A percentile compares a stretch with the other conserved stretches of the same genome.
phyloP scores from a whole-genome alignment of 495 filamentous ascomycete species.

The Penicillium robsamsonii region DNA sequence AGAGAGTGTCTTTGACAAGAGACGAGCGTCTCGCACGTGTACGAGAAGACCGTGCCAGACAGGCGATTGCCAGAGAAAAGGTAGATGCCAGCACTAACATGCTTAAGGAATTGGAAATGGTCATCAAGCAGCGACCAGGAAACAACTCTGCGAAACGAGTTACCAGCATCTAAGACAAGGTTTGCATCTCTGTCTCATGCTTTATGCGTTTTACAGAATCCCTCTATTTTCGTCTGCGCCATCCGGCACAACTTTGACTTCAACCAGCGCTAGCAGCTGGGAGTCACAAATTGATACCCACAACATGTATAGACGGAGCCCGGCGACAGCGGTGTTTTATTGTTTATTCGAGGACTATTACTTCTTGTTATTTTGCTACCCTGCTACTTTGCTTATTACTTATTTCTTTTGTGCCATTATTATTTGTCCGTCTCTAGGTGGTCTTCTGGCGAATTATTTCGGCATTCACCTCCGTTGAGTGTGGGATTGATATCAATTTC shows the following conservation, averaged over 20 bases:
- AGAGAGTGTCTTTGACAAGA: constrained; percentile 69
- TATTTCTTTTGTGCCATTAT: constrained; percentile 15
- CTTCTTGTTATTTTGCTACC: constrained; percentile 11
- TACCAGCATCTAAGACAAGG: constrained; percentile 39
- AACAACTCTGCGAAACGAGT: constrained; percentile 48
- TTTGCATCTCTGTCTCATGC: not conserved
- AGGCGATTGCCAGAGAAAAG: constrained; percentile 66
- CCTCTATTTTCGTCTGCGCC: constrained; percentile 8
- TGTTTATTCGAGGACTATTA: constrained; percentile 21
- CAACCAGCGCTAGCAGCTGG: constrained; percentile 13
- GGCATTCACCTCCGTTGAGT: not conserved
- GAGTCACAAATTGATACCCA: constrained; percentile 40
- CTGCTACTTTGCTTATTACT: constrained; percentile 9
- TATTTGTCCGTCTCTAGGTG: constrained; percentile 8
- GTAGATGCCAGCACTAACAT: constrained; percentile 79
- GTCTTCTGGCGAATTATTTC: not conserved
- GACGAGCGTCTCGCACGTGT: constrained; percentile 88
- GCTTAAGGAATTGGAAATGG: constrained; percentile 87
- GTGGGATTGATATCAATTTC: not conserved
- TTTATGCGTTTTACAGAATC: not conserved
- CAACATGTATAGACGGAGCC: constrained; percentile 39
- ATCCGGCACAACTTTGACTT: constrained; percentile 10
- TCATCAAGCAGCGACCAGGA: constrained; percentile 72
- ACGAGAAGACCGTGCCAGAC: constrained; percentile 76
- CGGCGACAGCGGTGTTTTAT: constrained; percentile 36